phyloP scores from a whole-genome alignment of 2,329 filamentous ascomycete species.

The Phialemoniopsis sp. region DNA sequence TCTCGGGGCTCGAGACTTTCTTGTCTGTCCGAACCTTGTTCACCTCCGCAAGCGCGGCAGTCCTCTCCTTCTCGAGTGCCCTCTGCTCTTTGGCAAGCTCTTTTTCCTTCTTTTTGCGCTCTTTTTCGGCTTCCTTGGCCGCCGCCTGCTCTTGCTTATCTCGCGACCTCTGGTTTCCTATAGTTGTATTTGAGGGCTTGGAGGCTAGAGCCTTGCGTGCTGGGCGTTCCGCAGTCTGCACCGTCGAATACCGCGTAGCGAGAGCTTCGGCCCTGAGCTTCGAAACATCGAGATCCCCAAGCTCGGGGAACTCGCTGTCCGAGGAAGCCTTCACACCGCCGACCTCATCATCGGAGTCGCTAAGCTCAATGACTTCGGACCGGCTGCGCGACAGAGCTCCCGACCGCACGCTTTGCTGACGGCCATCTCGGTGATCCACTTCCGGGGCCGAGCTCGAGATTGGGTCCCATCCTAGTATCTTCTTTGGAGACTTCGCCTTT shows the following conservation, averaged over 20 bases:
- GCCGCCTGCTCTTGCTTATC: conserved; percentile 40
- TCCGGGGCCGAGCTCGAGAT: conserved; percentile 52
- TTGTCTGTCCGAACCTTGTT: conserved; percentile 73
- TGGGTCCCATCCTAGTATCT: conserved; percentile 37
- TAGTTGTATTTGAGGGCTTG: conserved; percentile 9
- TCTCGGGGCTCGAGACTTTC: conserved; percentile 68
- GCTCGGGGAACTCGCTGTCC: conserved; percentile 46
- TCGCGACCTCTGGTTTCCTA: conserved; percentile 24
- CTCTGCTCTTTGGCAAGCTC: conserved; percentile 59
- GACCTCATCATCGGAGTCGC: conserved; percentile 19
- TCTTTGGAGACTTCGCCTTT: conserved; percentile 11
- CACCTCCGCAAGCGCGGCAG: conserved; percentile 64
- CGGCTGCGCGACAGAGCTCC: conserved; percentile 9
- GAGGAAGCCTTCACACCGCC: conserved; percentile 12
- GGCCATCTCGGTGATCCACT: conserved; percentile 9
- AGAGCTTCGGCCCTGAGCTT: conserved; percentile 11
- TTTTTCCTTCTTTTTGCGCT: conserved; percentile 51
- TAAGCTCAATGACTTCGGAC: conserved; percentile 29
- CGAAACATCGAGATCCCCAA: conserved; percentile 32
- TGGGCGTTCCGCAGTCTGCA: not conserved
- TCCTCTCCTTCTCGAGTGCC: conserved; percentile 57
- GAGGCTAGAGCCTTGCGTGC: conserved; percentile 8
- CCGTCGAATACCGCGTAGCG: not conserved
- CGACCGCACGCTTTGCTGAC: not conserved
- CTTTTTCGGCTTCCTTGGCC: conserved; percentile 49